Conservation (phyloP, 2,329 filamentous ascomycete genomes). For the Beauveria sp. region DNA sequence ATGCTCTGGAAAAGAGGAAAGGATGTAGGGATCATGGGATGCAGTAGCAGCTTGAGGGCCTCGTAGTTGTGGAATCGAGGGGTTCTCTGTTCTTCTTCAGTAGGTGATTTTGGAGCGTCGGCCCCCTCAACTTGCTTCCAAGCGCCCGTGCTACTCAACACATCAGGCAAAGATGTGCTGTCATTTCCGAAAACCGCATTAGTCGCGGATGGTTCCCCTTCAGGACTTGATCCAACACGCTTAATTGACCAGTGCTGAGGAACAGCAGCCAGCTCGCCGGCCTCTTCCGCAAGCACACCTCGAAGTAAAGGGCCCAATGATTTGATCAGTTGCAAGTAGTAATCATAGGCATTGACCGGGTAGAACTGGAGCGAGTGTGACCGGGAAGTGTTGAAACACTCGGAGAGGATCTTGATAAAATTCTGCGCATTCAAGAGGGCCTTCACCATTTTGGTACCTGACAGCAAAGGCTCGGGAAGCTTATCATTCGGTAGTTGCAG, state of each 20-base stretch:
- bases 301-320: conserved; percentile 72
- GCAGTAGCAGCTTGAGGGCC: conserved; percentile 67
- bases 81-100: conserved; percentile 35
- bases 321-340: conserved; percentile 67
- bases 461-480: conserved; percentile 35
- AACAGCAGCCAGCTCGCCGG: conserved; percentile 63
- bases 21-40: conserved; percentile 71
- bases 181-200: conserved; percentile 21
- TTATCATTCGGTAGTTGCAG: conserved; percentile 26
- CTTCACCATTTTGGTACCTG: conserved; percentile 73
- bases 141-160: conserved; percentile 21
- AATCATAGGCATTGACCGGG: conserved; percentile 75
- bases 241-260: conserved; percentile 56
- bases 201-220: conserved; percentile 15
- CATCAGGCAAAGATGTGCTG: conserved; percentile 25
- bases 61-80: conserved; percentile 65
- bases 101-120: conserved; percentile 29
- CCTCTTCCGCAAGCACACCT: conserved; percentile 78
- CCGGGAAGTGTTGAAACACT: conserved; percentile 65
- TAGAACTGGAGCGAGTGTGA: conserved; percentile 60
- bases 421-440: conserved; percentile 70
- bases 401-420: conserved; percentile 65
- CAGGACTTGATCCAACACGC: conserved; percentile 22
- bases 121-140: conserved; percentile 19
- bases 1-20: conserved; percentile 79